These are phyloP conservation scores for Fonsecaea monophora DNA, from an alignment of 2,329 filamentous ascomycete species.

Conservation along the genomic window DNA sequence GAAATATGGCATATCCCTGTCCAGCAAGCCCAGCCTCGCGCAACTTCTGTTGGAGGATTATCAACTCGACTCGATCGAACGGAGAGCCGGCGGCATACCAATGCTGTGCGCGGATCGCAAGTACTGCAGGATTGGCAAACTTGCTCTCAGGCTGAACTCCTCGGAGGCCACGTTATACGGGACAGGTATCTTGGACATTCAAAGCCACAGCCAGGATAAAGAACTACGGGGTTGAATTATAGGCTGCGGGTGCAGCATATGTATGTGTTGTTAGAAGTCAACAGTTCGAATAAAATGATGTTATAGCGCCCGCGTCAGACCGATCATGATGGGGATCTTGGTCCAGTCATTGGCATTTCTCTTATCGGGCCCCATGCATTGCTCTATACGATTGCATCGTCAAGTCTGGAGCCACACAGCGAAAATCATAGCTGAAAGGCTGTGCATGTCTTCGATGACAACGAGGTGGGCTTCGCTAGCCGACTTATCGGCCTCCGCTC, in stretches of 20 bases:
- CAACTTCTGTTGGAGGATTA: background rate
- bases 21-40: background rate
- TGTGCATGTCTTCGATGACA: background rate
- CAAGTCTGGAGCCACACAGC: background rate
- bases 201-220: background rate
- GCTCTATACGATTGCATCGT: background rate
- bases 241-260: background rate
- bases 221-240: background rate
- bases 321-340: background rate
- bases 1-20: background rate
- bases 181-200: background rate
- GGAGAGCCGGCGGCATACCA: background rate
- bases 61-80: background rate
- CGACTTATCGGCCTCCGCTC: background rate
- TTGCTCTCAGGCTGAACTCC: background rate
- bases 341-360: background rate
- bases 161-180: background rate
- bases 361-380: background rate
- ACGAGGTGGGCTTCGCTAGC: background rate
- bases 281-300: background rate
- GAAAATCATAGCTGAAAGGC: background rate
- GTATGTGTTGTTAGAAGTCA: background rate
- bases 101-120: background rate
- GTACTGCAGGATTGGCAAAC: too few species aligned
- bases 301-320: background rate